Base-by-base conservation (phyloP, 2,329 filamentous ascomycete genomes). In the Seiridium cupressi region DNA sequence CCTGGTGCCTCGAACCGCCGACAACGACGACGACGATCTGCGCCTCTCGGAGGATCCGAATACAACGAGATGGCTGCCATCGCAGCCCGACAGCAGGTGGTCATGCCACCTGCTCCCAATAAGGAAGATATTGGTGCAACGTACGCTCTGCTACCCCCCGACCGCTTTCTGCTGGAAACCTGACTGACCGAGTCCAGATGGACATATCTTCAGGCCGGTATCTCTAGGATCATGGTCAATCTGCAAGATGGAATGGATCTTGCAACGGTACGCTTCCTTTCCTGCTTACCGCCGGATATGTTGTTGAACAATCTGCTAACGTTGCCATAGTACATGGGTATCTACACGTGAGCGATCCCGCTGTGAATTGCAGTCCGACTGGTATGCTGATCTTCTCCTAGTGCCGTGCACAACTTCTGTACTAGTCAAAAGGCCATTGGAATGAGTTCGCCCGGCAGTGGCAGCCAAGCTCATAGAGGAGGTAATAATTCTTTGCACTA, bases 341-440 rank as follows among this genome's bases (percentile, higher is more conserved):
- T 97, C 62, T 98, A 98, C 78, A 97, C 94, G 89, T 92, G 73
- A 66, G 78, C 26, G 46, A 56, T 26, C 35, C 3, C 57, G 10
- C 26, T 44, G 5, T 5, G 26, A 18, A 42, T 35, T 44, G 8
- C 10, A n/a, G 34, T 8, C n/a, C 38, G n/a, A 18, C 18, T n/a
- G 8, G 11, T 57, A 47, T 60, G 58, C 77, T 85, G 66, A 85
- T 70, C 26, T 51, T 51, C 55, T 55, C 59, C 73, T 26, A 93
- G 84, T 57, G 93, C 93, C 62, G 95, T 99, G 55, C 95, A 99
- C 79, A 97, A 99, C 80, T 99, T 99, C 77, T 99, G 95, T 76
- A 99, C 95, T 60, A 97, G 95, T 32, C 95, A 98, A 76, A 98
- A 98, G 75, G 92, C 92, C 1, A 88, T 93, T 49, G 84, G 86